phyloP scores from a whole-genome alignment of 2,329 filamentous ascomycete species.

The Verticillium klebahnii region DNA sequence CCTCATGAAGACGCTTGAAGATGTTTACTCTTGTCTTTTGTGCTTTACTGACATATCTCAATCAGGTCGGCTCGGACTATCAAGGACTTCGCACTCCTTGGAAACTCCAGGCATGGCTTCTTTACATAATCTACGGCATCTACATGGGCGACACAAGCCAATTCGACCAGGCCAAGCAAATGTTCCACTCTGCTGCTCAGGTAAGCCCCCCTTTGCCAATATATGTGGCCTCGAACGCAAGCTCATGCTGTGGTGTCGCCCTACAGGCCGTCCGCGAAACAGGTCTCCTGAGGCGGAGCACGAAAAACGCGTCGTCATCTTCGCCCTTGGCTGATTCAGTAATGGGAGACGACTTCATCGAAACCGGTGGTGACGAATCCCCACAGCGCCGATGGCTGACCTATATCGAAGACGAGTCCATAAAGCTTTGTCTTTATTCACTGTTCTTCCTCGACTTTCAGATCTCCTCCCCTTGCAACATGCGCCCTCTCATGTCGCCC shows the following conservation, averaged over 20 bases:
- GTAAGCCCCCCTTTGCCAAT: slow-evolving; percentile 12
- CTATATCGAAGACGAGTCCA: slow-evolving; percentile 23
- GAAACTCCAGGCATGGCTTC: slow-evolving; percentile 23
- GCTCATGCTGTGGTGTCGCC: no score
- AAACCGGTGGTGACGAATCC: slow-evolving; percentile 37
- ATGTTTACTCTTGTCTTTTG: no score
- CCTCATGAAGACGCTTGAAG: no score
- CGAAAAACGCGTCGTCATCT: no score
- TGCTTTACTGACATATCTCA: neutral
- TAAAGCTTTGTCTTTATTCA: slow-evolving; percentile 23
- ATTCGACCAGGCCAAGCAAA: slow-evolving; percentile 19
- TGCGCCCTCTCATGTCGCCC: slow-evolving; percentile 21
- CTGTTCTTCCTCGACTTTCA: slow-evolving; percentile 24
- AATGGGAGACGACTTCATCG: slow-evolving; percentile 39
- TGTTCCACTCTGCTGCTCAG: slow-evolving; percentile 21
- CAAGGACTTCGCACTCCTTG: slow-evolving; percentile 17
- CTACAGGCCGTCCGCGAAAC: no score
- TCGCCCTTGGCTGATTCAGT: no score
- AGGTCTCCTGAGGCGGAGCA: no score
- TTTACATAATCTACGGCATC: slow-evolving; percentile 23
- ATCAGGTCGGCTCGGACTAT: slow-evolving; percentile 17
- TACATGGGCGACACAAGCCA: slow-evolving; percentile 19
- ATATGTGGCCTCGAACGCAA: neutral
- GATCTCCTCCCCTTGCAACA: slow-evolving; percentile 22
- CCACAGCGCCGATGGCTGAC: slow-evolving; percentile 17